Evolutionary conservation across 495 filamentous ascomycete species (phyloP).

Genomic region (Podospora sp.): DNA sequence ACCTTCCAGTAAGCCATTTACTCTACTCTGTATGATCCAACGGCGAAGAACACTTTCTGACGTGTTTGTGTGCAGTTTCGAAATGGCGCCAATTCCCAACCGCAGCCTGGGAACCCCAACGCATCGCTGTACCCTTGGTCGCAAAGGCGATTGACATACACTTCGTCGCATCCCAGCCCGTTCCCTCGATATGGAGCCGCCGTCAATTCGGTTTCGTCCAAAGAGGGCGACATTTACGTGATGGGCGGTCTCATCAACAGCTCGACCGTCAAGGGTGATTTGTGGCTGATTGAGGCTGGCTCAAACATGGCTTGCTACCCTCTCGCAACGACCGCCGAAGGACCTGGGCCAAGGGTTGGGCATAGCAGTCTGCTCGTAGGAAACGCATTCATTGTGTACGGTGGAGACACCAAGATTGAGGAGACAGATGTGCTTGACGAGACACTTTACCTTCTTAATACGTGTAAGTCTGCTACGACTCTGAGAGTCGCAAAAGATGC

Average conservation of each 20-base stretch:
- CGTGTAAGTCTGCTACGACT: constrained; percentile 64
- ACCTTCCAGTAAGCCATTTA: constrained; percentile 49
- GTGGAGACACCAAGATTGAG: constrained; percentile 96
- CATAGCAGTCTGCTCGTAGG: constrained; percentile 94
- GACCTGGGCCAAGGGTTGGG: constrained; percentile 92
- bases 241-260: constrained; percentile 97
- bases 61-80: constrained; percentile 44
- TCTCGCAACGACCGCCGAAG: constrained; percentile 86
- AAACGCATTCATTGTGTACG: constrained; percentile 99
- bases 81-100: constrained; percentile 38
- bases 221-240: constrained; percentile 95
- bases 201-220: constrained; percentile 87
- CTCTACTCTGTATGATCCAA: background rate
- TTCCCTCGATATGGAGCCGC: constrained; percentile 98
- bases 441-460: constrained; percentile 95
- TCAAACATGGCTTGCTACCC: constrained; percentile 89
- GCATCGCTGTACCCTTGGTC: constrained; percentile 92
- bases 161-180: constrained; percentile 77
- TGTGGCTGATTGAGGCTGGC: constrained; percentile 96
- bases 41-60: background rate
- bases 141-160: constrained; percentile 82
- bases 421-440: constrained; percentile 90
- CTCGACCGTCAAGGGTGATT: constrained; percentile 90
- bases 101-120: constrained; percentile 45
- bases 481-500: constrained; percentile 22